phyloP scores from a whole-genome alignment of 805 yeast species.

The Kuraishia molischiana region DNA sequence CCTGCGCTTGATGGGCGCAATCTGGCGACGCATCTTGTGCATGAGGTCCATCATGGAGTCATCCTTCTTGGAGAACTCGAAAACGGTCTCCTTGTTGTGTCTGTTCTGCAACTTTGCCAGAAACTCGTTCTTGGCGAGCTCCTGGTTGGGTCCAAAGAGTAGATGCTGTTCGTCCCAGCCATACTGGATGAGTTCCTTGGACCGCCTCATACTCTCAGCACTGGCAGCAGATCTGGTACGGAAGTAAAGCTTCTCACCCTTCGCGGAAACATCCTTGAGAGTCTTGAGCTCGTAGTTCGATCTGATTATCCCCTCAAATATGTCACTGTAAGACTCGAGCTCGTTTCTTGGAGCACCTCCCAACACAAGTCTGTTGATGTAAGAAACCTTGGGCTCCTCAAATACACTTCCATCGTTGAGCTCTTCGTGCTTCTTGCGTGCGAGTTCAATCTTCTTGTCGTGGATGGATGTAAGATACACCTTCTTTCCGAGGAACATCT shows the following conservation, averaged over 20 bases:
- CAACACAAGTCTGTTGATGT: conserved; percentile 66
- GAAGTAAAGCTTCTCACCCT: conserved; percentile 83
- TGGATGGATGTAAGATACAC: conserved; percentile 62
- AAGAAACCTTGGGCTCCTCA: conserved; percentile 52
- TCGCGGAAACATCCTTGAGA: conserved; percentile 59
- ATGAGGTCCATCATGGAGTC: conserved; percentile 71
- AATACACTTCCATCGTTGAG: conserved; percentile 20
- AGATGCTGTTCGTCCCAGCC: conserved; percentile 91
- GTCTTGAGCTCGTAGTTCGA: conserved; percentile 61
- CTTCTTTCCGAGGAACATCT: conserved; percentile 80
- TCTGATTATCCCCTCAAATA: conserved; percentile 48
- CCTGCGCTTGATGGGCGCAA: conserved; percentile 79
- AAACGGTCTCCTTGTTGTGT: conserved; percentile 78
- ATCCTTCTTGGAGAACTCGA: conserved; percentile 72
- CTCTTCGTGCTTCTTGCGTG: conserved; percentile 35
- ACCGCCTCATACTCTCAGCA: conserved; percentile 71
- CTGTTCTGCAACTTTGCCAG: conserved; percentile 65
- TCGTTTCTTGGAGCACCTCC: conserved; percentile 74
- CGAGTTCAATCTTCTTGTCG: conserved; percentile 45
- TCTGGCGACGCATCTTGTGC: conserved; percentile 77
- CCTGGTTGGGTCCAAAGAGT: conserved; percentile 66
- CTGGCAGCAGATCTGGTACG: conserved; percentile 86
- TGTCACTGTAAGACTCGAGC: conserved; percentile 65
- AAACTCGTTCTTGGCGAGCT: conserved; percentile 62
- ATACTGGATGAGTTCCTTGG: conserved; percentile 62